Conservation (phyloP, 2,329 filamentous ascomycete genomes). For the Pseudogymnoascus sp. region DNA sequence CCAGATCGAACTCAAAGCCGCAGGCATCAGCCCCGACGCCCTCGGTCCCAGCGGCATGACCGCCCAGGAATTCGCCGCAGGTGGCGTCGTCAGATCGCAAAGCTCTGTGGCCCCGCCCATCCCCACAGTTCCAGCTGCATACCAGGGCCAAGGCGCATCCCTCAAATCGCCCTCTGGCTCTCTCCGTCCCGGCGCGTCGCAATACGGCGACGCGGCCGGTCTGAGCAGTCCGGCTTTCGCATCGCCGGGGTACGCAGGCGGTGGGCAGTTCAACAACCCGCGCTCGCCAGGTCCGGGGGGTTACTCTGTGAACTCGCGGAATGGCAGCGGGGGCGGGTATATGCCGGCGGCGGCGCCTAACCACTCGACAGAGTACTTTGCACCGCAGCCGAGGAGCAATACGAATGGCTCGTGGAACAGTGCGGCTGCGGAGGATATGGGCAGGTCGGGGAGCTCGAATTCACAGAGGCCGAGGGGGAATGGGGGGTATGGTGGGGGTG, state of each 20-base stretch:
- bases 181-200: background rate
- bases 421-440: background rate
- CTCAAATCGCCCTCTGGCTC: background rate
- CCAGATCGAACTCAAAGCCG: slow-evolving; percentile 20
- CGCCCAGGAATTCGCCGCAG: background rate
- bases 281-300: background rate
- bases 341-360: background rate
- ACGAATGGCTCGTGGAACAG: slow-evolving; percentile 1
- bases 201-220: background rate
- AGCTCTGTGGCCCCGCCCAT: background rate
- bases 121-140: background rate
- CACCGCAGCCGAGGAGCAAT: background rate
- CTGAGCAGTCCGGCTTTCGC: background rate
- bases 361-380: background rate
- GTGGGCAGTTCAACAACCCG: background rate
- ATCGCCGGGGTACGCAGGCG: background rate
- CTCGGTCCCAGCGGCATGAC: background rate
- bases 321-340: background rate
- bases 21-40: background rate
- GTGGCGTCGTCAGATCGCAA: background rate
- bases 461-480: slow-evolving; percentile 1
- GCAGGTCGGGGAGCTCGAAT: background rate
- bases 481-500: background rate
- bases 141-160: background rate
- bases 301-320: background rate